phyloP scores from a whole-genome alignment of 2,329 filamentous ascomycete species.

The Clonostachys sp. region DNA sequence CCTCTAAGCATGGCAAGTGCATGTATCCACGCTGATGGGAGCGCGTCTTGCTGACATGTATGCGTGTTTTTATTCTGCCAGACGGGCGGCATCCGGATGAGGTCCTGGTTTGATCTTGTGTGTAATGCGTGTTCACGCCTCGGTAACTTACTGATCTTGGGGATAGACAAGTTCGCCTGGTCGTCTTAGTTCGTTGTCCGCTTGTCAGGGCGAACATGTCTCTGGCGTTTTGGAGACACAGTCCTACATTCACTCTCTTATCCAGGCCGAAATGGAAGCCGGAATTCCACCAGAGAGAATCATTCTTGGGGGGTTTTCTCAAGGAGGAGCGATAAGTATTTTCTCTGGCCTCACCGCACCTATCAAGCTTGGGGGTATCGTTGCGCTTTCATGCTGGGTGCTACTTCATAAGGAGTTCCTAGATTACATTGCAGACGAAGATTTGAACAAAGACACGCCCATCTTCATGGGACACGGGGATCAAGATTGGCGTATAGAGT shows the following conservation, averaged over 20 bases:
- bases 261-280: constrained; percentile 73
- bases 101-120: no score
- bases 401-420: constrained; percentile 51
- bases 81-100: no score
- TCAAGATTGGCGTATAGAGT: constrained; percentile 66
- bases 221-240: constrained; percentile 68
- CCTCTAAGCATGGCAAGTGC: constrained; percentile 63
- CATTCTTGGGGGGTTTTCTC: constrained; percentile 78
- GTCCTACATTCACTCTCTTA: constrained; percentile 72
- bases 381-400: constrained; percentile 80
- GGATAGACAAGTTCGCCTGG: no score
- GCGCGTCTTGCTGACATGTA: no score
- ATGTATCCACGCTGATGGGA: no score
- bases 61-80: no score
- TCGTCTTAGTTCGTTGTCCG: constrained; percentile 1
- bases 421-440: constrained; percentile 24
- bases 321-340: constrained; percentile 85
- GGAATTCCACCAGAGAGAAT: constrained; percentile 82
- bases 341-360: constrained; percentile 71
- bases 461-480: constrained; percentile 90
- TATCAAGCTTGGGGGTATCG: constrained; percentile 76
- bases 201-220: constrained; percentile 52
- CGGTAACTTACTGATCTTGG: no score
- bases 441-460: constrained; percentile 63
- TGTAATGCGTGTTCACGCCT: no score